Percentiles rank a stretch among this genome's conserved stretches.
Evolutionary conservation across 495 filamentous ascomycete species (phyloP).

Genomic region (Xylaria intraflava): DNA sequence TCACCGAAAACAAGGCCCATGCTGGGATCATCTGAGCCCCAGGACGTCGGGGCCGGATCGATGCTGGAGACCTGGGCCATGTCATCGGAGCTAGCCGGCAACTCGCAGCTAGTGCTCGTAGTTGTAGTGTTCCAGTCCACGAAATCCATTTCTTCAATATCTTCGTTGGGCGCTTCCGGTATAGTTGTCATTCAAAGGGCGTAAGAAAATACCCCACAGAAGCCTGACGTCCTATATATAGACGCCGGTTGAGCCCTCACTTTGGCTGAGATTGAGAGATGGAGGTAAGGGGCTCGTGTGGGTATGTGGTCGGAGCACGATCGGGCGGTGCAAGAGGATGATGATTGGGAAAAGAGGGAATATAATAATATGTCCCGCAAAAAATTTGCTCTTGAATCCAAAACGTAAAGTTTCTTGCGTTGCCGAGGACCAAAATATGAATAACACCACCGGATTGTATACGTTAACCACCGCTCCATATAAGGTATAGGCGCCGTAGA

Average conservation of each 20-base stretch:
- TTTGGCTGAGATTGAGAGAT: not conserved
- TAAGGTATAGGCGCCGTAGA: no score
- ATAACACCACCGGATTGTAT: no score
- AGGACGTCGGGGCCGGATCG: conserved; percentile 12
- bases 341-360: no score
- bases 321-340: not conserved
- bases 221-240: not conserved
- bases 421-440: no score
- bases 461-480: no score
- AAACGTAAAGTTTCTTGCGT: no score
- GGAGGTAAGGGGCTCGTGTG: conserved; percentile 1
- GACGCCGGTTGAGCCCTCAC: not conserved
- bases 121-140: conserved; percentile 42
- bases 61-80: not conserved
- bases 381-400: not conserved
- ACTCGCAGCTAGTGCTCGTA: conserved; percentile 15
- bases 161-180: conserved; percentile 26
- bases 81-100: conserved; percentile 20
- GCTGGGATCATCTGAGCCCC: conserved; percentile 21
- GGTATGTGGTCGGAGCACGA: not conserved
- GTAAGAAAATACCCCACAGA: not conserved
- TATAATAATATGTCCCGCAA: not conserved
- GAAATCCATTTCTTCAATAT: conserved; percentile 29
- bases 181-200: conserved; percentile 30
- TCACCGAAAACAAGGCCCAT: conserved; percentile 41